Evolutionary conservation across 495 filamentous ascomycete genomes (phyloP).

Genomic region (Melanomma pulvis-pyrius): DNA sequence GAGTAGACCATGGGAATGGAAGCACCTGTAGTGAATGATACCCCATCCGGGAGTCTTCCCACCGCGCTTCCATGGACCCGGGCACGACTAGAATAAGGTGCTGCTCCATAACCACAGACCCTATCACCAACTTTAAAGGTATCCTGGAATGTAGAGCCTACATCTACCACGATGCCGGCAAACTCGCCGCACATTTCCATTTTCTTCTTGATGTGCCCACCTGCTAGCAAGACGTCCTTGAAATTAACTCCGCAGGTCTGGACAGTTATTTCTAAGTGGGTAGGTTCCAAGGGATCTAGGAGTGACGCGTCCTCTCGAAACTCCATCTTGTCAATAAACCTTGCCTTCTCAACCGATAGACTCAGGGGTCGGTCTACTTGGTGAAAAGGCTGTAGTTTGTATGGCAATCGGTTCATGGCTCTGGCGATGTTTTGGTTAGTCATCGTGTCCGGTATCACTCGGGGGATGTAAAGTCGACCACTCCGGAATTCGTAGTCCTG

Average conservation of each 20-base stretch:
- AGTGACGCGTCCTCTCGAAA: not conserved
- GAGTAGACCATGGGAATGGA: not conserved
- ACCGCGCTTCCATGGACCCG: not conserved
- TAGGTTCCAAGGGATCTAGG: not conserved
- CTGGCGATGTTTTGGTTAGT: not conserved
- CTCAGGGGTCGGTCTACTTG: not conserved
- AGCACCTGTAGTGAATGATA: not conserved
- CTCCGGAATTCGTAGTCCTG: not conserved
- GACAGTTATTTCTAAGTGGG: conserved; percentile 24
- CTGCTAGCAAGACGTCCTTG: conserved; percentile 1
- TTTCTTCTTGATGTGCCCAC: conserved; percentile 4
- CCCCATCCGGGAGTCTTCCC: not conserved
- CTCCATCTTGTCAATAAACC: not conserved
- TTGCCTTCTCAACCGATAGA: not conserved
- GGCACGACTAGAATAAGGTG: not conserved
- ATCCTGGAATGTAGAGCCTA: conserved; percentile 35
- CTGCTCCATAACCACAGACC: conserved; percentile 22
- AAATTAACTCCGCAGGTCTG: conserved; percentile 16
- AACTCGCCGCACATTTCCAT: conserved; percentile 39
- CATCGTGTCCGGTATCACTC: not conserved
- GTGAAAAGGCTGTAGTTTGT: not conserved
- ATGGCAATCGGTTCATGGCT: not conserved
- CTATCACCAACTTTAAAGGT: conserved; percentile 31
- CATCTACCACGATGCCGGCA: conserved; percentile 45
- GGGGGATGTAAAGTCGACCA: not conserved